Base-by-base conservation (phyloP, 1,284 basidiomycete species). In the Bondarzewia mesenterica region DNA sequence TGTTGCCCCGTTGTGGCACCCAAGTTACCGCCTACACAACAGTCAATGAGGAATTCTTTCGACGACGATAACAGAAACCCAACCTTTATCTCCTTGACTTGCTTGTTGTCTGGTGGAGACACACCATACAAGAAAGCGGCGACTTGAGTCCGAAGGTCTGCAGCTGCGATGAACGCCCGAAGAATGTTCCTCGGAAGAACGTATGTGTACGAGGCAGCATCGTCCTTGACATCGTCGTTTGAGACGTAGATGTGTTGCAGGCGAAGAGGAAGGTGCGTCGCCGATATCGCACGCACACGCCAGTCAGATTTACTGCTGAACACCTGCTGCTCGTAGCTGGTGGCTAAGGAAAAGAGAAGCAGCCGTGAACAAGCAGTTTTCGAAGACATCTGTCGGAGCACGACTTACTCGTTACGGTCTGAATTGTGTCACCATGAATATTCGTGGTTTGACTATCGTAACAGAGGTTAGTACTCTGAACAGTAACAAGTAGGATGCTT, bases 261-360 rank as follows among this genome's bases (percentile, higher is more conserved):
- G 62, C 96, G 91, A 46, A 99, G 83, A 15, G 95, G 85, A 53
- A 99, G 77, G 67, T 99, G 94, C 38, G 94, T 99, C 0, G 96
- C 89, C 5, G 89, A 93, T 57, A 98, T 94, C 15, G 94, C 94
- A 52, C 94, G 86, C 18, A 96, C 89, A 58, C 96, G 90, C 96
- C 96, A 99, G 67, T 99, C 96, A 12, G 94, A 97, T 74, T 99
- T 99, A 73, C 88, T 93, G 63, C 90, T 93, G 72, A 99, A 99
- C 21, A 93, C 88, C 63, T 93, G 88, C 62, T 96, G 93, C 68
- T 97, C 96, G 66, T 99, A 99, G 65, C 93, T 94, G 50, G 95
- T 97, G 3, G 95, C 82, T 85, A 50, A 54, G 50, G 47, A 42
- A 7, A 10, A 5, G 20, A 16, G n/a, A 29, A 50, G 50, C 42